Evolutionary conservation across 345 rosid species (phyloP).

Genomic region (Eutrema yunnanense): DNA sequence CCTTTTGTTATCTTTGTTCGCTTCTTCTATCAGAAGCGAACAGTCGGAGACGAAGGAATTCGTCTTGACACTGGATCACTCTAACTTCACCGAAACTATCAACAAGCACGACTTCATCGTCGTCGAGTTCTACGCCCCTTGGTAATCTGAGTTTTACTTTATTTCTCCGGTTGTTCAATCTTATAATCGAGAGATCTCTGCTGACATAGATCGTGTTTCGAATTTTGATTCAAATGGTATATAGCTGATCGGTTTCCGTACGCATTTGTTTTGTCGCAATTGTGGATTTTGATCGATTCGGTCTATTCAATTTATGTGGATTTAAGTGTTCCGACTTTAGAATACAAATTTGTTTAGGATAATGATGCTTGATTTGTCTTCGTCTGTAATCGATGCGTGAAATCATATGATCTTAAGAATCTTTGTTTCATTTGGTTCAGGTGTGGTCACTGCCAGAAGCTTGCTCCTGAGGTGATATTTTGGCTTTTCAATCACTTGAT

Average conservation of each 20-base stretch:
- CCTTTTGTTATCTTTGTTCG: slow-evolving; percentile 31
- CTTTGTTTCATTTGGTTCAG: slow-evolving; percentile 32
- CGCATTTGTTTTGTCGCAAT: neutral
- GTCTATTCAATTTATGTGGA: neutral
- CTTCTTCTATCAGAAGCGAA: slow-evolving; percentile 38
- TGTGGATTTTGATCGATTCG: neutral
- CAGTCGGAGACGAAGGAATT: slow-evolving; percentile 59
- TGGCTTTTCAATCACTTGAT: neutral
- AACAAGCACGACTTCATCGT: slow-evolving; percentile 78
- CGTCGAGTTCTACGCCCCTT: slow-evolving; percentile 96
- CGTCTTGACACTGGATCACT: slow-evolving; percentile 75
- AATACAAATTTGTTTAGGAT: neutral
- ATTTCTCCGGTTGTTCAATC: neutral
- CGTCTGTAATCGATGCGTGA: neutral
- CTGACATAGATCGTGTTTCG: neutral
- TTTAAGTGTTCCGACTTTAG: neutral
- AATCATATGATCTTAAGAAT: neutral
- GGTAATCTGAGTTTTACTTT: slow-evolving; percentile 36
- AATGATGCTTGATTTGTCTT: neutral
- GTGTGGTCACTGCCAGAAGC: slow-evolving; percentile 95
- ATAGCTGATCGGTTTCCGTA: neutral
- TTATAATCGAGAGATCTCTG: neutral
- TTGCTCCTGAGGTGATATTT: slow-evolving; percentile 81
- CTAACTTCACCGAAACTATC: slow-evolving; percentile 80
- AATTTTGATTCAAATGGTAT: neutral